Conservation (phyloP, 192 early-diverging fungal species). For the Dimargaris xerosporica region DNA sequence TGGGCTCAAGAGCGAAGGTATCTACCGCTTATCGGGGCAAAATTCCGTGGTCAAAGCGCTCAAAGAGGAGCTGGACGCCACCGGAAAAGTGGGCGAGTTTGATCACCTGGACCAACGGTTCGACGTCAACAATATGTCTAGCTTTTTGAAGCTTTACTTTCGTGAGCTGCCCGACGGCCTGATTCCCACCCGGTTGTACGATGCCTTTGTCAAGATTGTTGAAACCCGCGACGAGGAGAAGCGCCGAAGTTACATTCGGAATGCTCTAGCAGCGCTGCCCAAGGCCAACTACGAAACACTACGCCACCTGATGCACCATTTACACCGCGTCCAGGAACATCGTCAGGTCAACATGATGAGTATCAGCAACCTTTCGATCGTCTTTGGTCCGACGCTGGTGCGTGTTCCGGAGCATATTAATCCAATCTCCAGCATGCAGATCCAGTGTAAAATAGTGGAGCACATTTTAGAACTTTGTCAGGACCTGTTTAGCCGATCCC, state of each 20-base stretch:
- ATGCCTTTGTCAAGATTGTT: background rate
- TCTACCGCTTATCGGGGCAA: conserved; percentile 83
- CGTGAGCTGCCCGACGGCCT: conserved; percentile 86
- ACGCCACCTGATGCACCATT: conserved; percentile 60
- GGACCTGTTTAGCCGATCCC: background rate
- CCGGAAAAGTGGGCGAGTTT: conserved; percentile 49
- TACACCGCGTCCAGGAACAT: conserved; percentile 61
- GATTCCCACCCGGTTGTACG: conserved; percentile 31
- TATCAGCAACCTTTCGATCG: conserved; percentile 68
- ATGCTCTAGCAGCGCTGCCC: conserved; percentile 55
- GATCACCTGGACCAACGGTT: conserved; percentile 34
- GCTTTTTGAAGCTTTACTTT: conserved; percentile 86
- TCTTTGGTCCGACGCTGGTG: conserved; percentile 84
- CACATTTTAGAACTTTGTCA: conserved; percentile 4
- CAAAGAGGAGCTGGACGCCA: conserved; percentile 55
- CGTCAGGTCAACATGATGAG: conserved; percentile 80
- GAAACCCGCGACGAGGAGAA: background rate
- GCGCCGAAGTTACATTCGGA: conserved; percentile 52
- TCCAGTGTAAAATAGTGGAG: conserved; percentile 10
- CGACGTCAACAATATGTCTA: conserved; percentile 73
- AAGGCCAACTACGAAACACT: conserved; percentile 76
- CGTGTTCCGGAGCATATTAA: conserved; percentile 3
- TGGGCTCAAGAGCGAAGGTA: conserved; percentile 58
- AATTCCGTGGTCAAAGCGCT: conserved; percentile 59
- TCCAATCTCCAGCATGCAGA: conserved; percentile 12